Base-by-base conservation (phyloP, 352 stramenopile species). In the Phytophthora crassamura region DNA sequence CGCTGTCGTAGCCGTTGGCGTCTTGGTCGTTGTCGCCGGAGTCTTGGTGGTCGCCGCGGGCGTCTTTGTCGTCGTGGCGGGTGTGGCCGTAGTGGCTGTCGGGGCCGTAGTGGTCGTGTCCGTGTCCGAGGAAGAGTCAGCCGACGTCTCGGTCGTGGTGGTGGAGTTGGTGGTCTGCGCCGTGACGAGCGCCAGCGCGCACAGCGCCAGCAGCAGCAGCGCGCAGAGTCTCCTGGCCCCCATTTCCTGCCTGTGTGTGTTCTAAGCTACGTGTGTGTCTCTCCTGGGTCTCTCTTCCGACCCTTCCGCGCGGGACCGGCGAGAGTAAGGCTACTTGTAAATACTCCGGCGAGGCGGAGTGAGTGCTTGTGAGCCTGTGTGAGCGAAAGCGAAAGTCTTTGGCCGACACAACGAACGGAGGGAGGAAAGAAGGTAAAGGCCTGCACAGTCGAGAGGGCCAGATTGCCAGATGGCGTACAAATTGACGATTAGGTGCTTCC, bases 81-180 rank as follows among this genome's bases (percentile, higher is more conserved):
- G 67, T 34, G 74, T 60, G 4, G 68, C 12, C 8, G 67, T 75
- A 1, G 68, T 72, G 3, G 69, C 6, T 1, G 52, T 54, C 11
- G 73, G 50, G 25, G 69, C 42, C 11, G 48, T 41, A 16, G 69
- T 51, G 9, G 63, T 61, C 25, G 60, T 71, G 6, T 33, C 57
- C 25, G 75, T 69, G 39, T 58, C 60, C 15, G 69, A 67, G 25
- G 25, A 28, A 0, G 25, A 28, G 25, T 28, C 25, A 28, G 25
- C 25, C 30, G 65, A 67, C 0, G 56, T 47, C n/a, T 64, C 59
- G 0, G 69, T 66, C 25, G 56, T 73, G 22, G 59, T 68, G 12
- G 71, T 73, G 11, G 63, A 70, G 38, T 72, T 71, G 41, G 39
- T 65, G 7, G 48, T 72, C 42, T 78, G 64, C 15, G 57, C 62